Evolutionary conservation across 495 filamentous ascomycete genomes (phyloP), one percentile per base, ranked within the genome.

Genomic region (Staphylotrichum tortipilum): DNA sequence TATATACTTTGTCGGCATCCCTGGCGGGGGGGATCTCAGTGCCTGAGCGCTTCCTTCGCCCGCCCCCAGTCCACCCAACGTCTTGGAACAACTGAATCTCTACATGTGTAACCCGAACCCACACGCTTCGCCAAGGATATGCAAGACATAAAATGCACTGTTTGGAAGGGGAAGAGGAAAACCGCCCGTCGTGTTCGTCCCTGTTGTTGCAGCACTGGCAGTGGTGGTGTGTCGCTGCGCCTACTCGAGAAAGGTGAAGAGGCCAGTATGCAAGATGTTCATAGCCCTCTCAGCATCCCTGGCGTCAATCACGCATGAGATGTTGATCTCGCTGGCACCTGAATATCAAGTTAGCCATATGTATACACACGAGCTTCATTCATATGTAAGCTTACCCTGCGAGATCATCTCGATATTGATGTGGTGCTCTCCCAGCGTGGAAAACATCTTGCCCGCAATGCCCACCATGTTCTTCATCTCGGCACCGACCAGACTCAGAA

Each of bases 251-350:
- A 78, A 80, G 3, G 77, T 80, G 54, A 98, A 96, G 43, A 98
- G 78, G 69, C 83, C 87, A 15, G 91, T 95, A 64, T 98, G 92
- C 44, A 98, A 78, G 56, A 96, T 85, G 60, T 91, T 96, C 72
- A 97, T 82, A 12, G 92, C 92, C 47, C 91, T 80, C 47, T 88
- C 85, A 33, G 90, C 89, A 53, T 95, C 87, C 58, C 84, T 76
- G 58, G 87, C 87, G 58, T 92, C 87, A 57, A 98, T 94, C 7
- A 98, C 92, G 65, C 92, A 97, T 12, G 87, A 92, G 46, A 98
- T 98, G 66, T 95, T 96, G 69, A 98, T 98, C 73, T 98, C 92
- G 60, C 89, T 95, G 36, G 89, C 89, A 49, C 91, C 92, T 94
- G 46, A 19, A 30, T 4, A 39, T 1, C 28, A 46, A 12, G 19